Evolutionary conservation across 495 filamentous ascomycete species (phyloP).

Genomic region (Oidiodendron maius): DNA sequence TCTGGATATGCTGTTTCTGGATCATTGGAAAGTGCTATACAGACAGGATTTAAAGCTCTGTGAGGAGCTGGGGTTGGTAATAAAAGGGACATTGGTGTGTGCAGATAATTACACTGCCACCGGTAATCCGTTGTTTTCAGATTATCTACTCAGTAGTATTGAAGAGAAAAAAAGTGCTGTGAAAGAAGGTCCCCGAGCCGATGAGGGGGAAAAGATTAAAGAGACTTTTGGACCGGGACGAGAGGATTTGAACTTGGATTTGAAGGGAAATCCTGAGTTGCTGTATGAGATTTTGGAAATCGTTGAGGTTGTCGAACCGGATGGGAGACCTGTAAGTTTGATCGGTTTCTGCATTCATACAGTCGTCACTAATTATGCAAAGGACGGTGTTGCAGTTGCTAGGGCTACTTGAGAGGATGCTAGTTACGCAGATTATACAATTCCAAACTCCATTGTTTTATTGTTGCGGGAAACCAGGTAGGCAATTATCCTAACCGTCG

Average conservation of each 20-base stretch:
- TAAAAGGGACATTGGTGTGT: not conserved
- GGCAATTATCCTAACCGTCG: too few species aligned
- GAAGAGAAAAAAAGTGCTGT: not conserved
- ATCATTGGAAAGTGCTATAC: not conserved
- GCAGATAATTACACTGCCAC: not conserved
- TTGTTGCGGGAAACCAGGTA: too few species aligned
- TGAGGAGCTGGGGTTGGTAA: not conserved
- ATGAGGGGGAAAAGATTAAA: not conserved
- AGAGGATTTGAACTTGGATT: not conserved
- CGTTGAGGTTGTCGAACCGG: too few species aligned
- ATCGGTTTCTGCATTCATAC: too few species aligned
- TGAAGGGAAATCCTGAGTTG: not conserved
- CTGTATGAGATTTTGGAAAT: slow-evolving; percentile 1
- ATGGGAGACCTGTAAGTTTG: too few species aligned
- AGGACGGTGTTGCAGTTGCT: too few species aligned
- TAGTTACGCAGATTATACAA: too few species aligned
- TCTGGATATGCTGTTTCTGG: not conserved
- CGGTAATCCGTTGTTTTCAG: not conserved
- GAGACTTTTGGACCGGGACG: not conserved
- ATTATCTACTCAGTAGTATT: not conserved
- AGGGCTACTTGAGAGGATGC: too few species aligned
- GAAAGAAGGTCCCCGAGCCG: not conserved
- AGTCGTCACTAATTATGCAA: too few species aligned
- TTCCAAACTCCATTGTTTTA: too few species aligned
- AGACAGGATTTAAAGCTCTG: not conserved